Conservation (phyloP, 2,329 filamentous ascomycete species). For the Calonectria henricotiae region DNA sequence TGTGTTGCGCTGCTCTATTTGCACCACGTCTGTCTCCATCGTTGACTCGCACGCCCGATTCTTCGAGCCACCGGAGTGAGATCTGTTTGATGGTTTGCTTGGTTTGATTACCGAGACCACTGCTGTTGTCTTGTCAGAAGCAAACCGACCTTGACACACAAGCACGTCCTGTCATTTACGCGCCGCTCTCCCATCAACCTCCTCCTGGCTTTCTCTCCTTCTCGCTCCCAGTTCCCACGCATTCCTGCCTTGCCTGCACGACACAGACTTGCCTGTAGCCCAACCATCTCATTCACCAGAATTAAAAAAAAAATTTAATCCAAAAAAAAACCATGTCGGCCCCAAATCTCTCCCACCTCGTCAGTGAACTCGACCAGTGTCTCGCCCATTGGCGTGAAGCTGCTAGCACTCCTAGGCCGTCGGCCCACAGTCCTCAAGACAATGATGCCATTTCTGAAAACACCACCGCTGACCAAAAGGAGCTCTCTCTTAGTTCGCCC, state of each 20-base stretch:
- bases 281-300: background rate
- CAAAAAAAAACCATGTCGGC: background rate
- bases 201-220: background rate
- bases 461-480: background rate
- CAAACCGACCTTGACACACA: constrained; percentile 3
- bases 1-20: background rate
- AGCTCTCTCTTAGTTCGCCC: constrained; percentile 7
- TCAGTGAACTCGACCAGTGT: constrained; percentile 11
- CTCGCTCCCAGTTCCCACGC: background rate
- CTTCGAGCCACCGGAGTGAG: background rate
- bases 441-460: background rate
- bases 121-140: constrained; percentile 12
- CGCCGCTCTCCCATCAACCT: background rate
- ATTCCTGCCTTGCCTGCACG: background rate
- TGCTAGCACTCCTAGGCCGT: background rate
- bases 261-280: background rate
- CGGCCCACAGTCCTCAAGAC: background rate
- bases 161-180: constrained; percentile 18
- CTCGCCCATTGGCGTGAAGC: constrained; percentile 17
- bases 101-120: constrained; percentile 18
- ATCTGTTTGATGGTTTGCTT: constrained; percentile 18
- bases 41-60: background rate
- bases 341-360: background rate
- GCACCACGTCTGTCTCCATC: background rate
- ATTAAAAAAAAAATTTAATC: background rate